Percentiles rank a stretch among this genome's conserved stretches.
Conservation (phyloP, 257 asterid genomes). For the Jacaranda copaia region DNA sequence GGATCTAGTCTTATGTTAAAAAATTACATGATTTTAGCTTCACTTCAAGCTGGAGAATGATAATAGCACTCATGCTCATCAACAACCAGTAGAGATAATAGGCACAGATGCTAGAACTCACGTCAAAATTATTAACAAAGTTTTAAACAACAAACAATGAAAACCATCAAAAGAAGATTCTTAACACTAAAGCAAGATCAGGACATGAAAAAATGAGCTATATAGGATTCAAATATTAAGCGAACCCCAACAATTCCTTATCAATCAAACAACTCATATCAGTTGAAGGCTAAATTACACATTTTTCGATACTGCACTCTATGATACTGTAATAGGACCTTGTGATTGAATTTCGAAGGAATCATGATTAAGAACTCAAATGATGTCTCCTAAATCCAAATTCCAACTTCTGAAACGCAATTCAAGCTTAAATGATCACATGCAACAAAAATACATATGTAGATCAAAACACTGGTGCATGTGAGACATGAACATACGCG, state of each 20-base stretch:
- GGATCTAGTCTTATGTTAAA: too few relatives aligned
- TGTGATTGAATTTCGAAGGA: not conserved
- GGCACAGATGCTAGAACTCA: not conserved
- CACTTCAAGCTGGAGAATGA: not conserved
- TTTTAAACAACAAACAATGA: not conserved
- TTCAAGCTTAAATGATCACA: conserved; percentile 20
- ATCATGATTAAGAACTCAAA: conserved; percentile 9
- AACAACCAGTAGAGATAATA: not conserved
- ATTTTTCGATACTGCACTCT: not conserved
- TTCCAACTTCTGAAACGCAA: not conserved
- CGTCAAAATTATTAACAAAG: conserved; percentile 4
- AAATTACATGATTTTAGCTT: not conserved
- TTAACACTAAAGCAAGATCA: conserved; percentile 16
- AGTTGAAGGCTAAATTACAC: not conserved
- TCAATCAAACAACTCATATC: conserved; percentile 3
- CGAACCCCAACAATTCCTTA: conserved; percentile 22
- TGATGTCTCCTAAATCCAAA: conserved; percentile 17
- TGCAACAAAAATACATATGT: conserved; percentile 7
- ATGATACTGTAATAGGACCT: not conserved
- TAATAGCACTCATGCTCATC: not conserved
- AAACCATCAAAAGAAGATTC: not conserved
- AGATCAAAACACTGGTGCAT: conserved; percentile 16
- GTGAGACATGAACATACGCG: conserved; percentile 47
- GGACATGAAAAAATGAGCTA: conserved; percentile 18
- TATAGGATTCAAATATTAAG: conserved; percentile 5